A percentile compares a stretch with the other conserved stretches of the same genome.
These are phyloP conservation scores for Mortierella alpina DNA, from an alignment of 192 early-diverging fungal genomes.

Conservation along the genomic window DNA sequence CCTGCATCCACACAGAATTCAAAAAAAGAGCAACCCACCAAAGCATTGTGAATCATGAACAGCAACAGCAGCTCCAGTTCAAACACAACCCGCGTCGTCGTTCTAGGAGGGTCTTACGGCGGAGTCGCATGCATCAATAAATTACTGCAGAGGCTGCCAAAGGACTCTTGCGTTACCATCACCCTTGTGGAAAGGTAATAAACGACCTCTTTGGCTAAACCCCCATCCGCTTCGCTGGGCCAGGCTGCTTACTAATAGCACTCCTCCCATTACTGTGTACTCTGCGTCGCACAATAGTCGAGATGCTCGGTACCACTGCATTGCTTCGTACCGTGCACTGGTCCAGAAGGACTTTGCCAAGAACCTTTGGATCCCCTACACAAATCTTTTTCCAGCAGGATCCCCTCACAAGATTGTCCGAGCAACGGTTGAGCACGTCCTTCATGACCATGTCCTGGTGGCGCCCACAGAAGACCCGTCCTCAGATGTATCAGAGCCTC, in stretches of 20 bases:
- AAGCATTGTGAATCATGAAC: neutral
- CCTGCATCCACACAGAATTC: neutral
- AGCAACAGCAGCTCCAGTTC: neutral
- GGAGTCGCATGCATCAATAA: conserved; percentile 59
- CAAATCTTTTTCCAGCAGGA: conserved; percentile 51
- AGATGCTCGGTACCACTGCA: conserved; percentile 58
- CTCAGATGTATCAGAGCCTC: neutral
- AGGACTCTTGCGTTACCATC: conserved; percentile 54
- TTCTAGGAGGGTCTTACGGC: conserved; percentile 63
- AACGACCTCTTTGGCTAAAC: neutral
- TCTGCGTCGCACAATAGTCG: conserved; percentile 7
- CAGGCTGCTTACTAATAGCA: neutral
- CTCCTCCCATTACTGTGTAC: neutral
- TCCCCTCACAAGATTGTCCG: conserved; percentile 23
- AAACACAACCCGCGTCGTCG: conserved; percentile 35
- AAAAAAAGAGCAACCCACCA: neutral
- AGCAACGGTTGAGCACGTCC: conserved; percentile 15
- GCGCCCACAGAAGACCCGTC: neutral
- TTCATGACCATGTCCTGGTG: conserved; percentile 28
- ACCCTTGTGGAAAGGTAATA: conserved; percentile 62
- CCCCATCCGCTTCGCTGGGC: too few species aligned
- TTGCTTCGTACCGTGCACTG: conserved; percentile 61
- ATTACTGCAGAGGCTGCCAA: conserved; percentile 17
- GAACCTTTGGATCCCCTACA: conserved; percentile 60
- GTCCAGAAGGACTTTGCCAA: conserved; percentile 61